phyloP scores from a whole-genome alignment of 1,139 yeast species.

The Taphrina confusa region DNA sequence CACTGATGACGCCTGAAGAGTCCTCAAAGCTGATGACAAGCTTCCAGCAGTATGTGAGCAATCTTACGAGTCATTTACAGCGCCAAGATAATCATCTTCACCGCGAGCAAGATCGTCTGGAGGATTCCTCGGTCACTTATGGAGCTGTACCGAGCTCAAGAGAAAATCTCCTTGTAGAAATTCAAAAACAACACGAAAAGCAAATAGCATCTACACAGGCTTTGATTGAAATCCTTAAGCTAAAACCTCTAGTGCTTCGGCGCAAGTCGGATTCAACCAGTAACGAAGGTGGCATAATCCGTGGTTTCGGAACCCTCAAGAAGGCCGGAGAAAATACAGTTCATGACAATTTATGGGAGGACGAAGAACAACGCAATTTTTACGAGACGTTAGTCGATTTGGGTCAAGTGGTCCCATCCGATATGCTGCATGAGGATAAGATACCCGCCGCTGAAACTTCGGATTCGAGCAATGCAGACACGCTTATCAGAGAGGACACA shows the following conservation, averaged over 20 bases:
- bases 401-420: constrained; percentile 65
- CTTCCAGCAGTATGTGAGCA: constrained; percentile 51
- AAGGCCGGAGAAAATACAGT: constrained; percentile 40
- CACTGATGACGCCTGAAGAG: not conserved
- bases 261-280: constrained; percentile 41
- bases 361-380: constrained; percentile 62
- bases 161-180: constrained; percentile 5
- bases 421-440: constrained; percentile 36
- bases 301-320: constrained; percentile 21
- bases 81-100: constrained; percentile 48
- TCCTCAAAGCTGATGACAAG: constrained; percentile 40
- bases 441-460: not conserved
- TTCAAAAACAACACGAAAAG: constrained; percentile 49
- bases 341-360: constrained; percentile 61
- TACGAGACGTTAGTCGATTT: constrained; percentile 55
- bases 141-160: constrained; percentile 6
- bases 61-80: constrained; percentile 50
- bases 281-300: constrained; percentile 30
- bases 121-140: constrained; percentile 5
- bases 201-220: constrained; percentile 53
- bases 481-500: not conserved
- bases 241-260: constrained; percentile 48
- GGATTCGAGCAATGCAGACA: not conserved
- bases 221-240: constrained; percentile 52
- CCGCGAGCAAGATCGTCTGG: constrained; percentile 18